These are phyloP conservation scores for Zygosaccharomyces gambellarensis DNA, from an alignment of 805 yeast species.

Conservation along the genomic window DNA sequence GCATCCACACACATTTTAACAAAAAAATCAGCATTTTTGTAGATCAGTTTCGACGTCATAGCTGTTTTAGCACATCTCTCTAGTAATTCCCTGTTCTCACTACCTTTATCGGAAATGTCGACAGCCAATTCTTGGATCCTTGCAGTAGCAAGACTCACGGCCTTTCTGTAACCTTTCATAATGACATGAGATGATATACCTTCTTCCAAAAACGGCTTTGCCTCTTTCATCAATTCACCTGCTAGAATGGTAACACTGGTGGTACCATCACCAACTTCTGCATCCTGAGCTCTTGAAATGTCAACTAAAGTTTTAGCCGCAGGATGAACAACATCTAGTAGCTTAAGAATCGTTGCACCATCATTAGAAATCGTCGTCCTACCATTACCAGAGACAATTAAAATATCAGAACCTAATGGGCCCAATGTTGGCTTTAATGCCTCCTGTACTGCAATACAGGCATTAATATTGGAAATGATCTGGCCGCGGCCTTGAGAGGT, in stretches of 20 bases:
- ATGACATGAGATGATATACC: constrained; percentile 90
- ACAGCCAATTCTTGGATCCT: constrained; percentile 72
- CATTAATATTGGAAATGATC: constrained; percentile 90
- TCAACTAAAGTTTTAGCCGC: constrained; percentile 96
- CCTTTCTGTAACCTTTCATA: constrained; percentile 80
- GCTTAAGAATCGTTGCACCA: constrained; percentile 92
- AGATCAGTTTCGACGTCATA: constrained; percentile 91
- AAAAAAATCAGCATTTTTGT: constrained; percentile 82
- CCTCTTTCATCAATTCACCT: constrained; percentile 89
- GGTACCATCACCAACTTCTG: constrained; percentile 98
- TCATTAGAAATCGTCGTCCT: constrained; percentile 95
- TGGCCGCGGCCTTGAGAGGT: constrained; percentile 96
- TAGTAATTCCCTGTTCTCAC: constrained; percentile 59
- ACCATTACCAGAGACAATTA: constrained; percentile 78
- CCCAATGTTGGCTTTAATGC: constrained; percentile 93
- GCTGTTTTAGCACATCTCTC: constrained; percentile 96
- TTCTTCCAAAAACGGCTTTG: constrained; percentile 88
- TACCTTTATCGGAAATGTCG: constrained; percentile 49
- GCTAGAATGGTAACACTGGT: constrained; percentile 93
- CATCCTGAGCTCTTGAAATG: constrained; percentile 93
- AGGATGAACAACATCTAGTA: constrained; percentile 94
- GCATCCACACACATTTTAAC: constrained; percentile 97
- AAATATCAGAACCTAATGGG: constrained; percentile 93
- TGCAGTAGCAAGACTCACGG: constrained; percentile 69
- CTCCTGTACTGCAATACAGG: constrained; percentile 95